These are phyloP conservation scores for Saxophila tyrrhenica DNA, from an alignment of 495 filamentous ascomycete genomes.

Conservation along the genomic window DNA sequence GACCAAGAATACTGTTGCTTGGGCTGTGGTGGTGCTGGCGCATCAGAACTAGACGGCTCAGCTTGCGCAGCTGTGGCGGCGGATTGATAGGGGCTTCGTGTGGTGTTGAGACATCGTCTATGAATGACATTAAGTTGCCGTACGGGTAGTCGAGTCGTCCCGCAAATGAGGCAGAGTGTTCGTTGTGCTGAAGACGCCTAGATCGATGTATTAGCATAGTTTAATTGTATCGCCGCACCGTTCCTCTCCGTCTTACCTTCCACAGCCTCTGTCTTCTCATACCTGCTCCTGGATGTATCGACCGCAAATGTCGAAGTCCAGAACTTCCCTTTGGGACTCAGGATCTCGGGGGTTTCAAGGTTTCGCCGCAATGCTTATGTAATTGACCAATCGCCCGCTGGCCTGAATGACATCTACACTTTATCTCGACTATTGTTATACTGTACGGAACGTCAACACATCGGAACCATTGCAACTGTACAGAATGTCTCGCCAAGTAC, in stretches of 20 bases:
- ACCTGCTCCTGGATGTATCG: neutral
- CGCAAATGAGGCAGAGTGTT: slow-evolving; percentile 28
- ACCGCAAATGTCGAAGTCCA: too few species aligned
- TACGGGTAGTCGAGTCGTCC: slow-evolving; percentile 7
- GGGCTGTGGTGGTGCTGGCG: neutral
- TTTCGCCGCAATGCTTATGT: too few species aligned
- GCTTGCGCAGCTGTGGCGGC: slow-evolving; percentile 3
- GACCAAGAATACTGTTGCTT: neutral
- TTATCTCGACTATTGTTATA: neutral
- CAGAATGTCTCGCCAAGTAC: neutral
- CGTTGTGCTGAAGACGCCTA: slow-evolving; percentile 23
- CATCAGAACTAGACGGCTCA: neutral
- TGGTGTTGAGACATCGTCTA: slow-evolving; percentile 21
- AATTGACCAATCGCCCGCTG: too few species aligned
- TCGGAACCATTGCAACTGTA: neutral
- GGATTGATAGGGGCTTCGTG: slow-evolving; percentile 16
- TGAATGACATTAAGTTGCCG: neutral
- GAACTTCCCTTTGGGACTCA: too few species aligned
- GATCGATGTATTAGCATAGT: neutral
- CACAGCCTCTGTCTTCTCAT: slow-evolving; percentile 12
- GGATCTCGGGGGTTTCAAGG: too few species aligned
- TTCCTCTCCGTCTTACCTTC: neutral
- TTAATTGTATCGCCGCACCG: neutral
- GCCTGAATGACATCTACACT: neutral
- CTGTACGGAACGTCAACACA: too few species aligned